Conservation (phyloP, 345 rosid species). For the Leavenworthia alabamica region DNA sequence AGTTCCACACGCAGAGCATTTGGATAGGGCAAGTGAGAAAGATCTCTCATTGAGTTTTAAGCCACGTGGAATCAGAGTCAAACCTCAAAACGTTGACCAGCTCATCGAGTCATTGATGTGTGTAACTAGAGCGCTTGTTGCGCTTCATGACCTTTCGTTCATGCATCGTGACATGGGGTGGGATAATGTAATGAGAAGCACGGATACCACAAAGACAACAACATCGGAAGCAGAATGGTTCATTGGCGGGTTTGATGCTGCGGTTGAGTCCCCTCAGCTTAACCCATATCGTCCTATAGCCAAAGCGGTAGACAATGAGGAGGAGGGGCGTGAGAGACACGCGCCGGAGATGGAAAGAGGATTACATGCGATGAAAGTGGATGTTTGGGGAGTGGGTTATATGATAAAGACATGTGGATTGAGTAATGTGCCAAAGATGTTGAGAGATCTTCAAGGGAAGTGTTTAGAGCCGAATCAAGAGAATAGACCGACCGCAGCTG, state of each 20-base stretch:
- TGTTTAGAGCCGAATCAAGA: slow-evolving; percentile 90
- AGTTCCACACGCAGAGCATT: slow-evolving; percentile 72
- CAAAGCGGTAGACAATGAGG: background rate
- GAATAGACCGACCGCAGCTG: slow-evolving; percentile 90
- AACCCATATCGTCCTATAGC: slow-evolving; percentile 37
- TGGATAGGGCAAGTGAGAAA: slow-evolving; percentile 46
- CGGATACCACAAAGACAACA: slow-evolving; percentile 1
- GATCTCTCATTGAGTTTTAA: slow-evolving; percentile 58
- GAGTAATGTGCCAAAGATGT: slow-evolving; percentile 52
- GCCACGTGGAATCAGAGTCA: slow-evolving; percentile 65
- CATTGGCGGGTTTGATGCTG: slow-evolving; percentile 74
- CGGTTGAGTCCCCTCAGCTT: slow-evolving; percentile 73
- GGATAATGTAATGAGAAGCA: slow-evolving; percentile 63
- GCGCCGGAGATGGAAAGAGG: slow-evolving; percentile 96
- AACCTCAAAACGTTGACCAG: slow-evolving; percentile 59
- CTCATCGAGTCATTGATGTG: slow-evolving; percentile 73
- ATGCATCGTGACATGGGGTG: slow-evolving; percentile 91
- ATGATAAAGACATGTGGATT: slow-evolving; percentile 76
- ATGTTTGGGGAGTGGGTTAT: slow-evolving; percentile 90
- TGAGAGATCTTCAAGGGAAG: slow-evolving; percentile 72
- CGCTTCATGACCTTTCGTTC: slow-evolving; percentile 83
- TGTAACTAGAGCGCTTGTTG: slow-evolving; percentile 85
- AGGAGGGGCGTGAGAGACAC: slow-evolving; percentile 45
- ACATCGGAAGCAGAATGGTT: slow-evolving; percentile 70
- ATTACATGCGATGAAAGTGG: slow-evolving; percentile 87